These are phyloP conservation scores for Fusarium sp. DNA, from an alignment of 2,329 filamentous ascomycete genomes.

Conservation along the genomic window DNA sequence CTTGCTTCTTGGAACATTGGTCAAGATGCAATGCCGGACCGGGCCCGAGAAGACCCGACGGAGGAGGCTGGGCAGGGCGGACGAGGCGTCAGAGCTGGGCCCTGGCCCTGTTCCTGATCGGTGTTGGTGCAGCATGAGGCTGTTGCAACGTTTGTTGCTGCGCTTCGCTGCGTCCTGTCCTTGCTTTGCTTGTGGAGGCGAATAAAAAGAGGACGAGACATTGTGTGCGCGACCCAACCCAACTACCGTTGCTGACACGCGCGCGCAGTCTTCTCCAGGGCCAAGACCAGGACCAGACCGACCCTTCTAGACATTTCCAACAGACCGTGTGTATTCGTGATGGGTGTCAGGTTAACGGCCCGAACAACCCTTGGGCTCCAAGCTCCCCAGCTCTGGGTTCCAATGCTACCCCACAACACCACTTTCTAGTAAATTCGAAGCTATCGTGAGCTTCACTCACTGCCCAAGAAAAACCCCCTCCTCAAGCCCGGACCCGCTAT, in stretches of 20 bases:
- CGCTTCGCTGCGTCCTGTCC: background rate
- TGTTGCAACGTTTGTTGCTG: slow-evolving; percentile 18
- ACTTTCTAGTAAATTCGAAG: slow-evolving; percentile 33
- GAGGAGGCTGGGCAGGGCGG: slow-evolving; percentile 14
- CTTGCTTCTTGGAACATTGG: background rate
- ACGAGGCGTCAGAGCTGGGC: slow-evolving; percentile 1
- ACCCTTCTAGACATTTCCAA: slow-evolving; percentile 31
- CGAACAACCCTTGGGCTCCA: background rate
- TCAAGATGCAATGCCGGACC: slow-evolving; percentile 26
- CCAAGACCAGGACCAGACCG: background rate
- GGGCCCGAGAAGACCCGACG: slow-evolving; percentile 40
- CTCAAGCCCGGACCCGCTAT: background rate
- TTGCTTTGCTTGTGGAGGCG: slow-evolving; percentile 4
- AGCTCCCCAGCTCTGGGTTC: slow-evolving; percentile 20
- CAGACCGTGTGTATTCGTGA: background rate
- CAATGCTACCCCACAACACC: slow-evolving; percentile 44
- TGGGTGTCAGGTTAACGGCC: slow-evolving; percentile 2
- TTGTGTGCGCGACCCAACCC: background rate
- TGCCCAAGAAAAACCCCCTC: background rate
- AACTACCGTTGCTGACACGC: background rate
- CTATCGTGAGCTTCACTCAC: slow-evolving; percentile 42
- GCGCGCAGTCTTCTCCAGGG: background rate
- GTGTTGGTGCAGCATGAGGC: slow-evolving; percentile 21
- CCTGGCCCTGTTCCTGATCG: slow-evolving; percentile 8
- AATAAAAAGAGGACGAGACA: background rate